Base-by-base conservation (phyloP, 2,329 filamentous ascomycete genomes). In the Hirsutella thompsonii region DNA sequence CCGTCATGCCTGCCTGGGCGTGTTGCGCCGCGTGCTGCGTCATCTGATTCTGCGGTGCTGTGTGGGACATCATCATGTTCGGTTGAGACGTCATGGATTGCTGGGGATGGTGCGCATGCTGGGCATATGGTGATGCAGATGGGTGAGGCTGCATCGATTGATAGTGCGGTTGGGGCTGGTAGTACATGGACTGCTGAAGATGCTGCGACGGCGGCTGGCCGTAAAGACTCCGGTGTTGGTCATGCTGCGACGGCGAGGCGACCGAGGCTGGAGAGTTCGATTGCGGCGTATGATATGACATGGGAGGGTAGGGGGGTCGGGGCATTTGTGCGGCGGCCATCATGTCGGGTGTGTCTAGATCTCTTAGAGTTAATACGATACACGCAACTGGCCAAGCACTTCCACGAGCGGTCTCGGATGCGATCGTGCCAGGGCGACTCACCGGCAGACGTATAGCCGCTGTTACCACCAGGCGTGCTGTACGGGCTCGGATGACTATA, bases 261-360 rank as follows among this genome's bases (percentile, higher is more conserved):
- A 95, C 89, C 39, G 89, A 94, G 32, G 87, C 86, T 38, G 90
- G 90, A 42, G 90, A 94, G 63, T 90, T 94, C 42, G 89, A 94
- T 66, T 95, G 89, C 42, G 89, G 88, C 16, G 89, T 93, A 62
- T 95, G 86, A 60, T 95, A 95, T 26, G 72, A 73, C 58, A 94
- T 94, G 45, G 87, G 86, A 52, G 89, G 89, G 59, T 93, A 94
- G 37, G 80, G 75, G 52, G 81, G 77, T 61, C 81, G 77, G 62
- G 86, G 83, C 84, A 79, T 73, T 57, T 69, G 65, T 47, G 66
- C 67, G 53, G 75, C 70, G 64, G 80, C 81, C 72, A 76, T 81
- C 69, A 80, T 80, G 49, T 79, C 75, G 64, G 70, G 69, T 45
- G 70, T 74, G 56, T 77, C 74, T 76, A 46, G 20, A 43, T 16